Percentiles rank a stretch among this genome's conserved stretches.
Evolutionary conservation across 148 eudicot species (phyloP).

Genomic region (Pouteria glomerata): DNA sequence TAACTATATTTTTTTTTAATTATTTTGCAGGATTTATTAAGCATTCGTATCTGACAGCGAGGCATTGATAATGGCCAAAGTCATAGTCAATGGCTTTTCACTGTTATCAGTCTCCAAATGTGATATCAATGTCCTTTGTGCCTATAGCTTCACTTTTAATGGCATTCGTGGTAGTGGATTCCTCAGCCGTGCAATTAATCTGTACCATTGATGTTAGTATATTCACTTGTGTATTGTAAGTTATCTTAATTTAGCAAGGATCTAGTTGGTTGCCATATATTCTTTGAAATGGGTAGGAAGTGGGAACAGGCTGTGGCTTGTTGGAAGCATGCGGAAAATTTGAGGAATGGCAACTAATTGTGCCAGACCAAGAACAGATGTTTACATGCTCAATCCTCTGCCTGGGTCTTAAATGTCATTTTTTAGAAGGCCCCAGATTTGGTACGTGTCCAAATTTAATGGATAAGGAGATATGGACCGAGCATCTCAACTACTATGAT

Average conservation of each 20-base stretch:
- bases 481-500: background rate
- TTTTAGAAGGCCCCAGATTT: background rate
- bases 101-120: slow-evolving; percentile 76
- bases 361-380: background rate
- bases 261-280: background rate
- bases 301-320: background rate
- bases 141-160: slow-evolving; percentile 78
- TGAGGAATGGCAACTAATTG: slow-evolving; percentile 5
- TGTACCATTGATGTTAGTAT: slow-evolving; percentile 88
- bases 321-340: background rate
- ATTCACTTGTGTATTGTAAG: background rate
- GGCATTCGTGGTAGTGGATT: slow-evolving; percentile 94
- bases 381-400: background rate
- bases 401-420: background rate
- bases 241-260: background rate
- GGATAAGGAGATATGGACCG: too few relatives aligned
- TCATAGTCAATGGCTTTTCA: slow-evolving; percentile 81
- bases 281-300: background rate
- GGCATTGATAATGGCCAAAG: slow-evolving; percentile 70
- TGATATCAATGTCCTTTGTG: slow-evolving; percentile 85
- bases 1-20: too few relatives aligned
- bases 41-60: slow-evolving; percentile 67
- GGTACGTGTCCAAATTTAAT: background rate
- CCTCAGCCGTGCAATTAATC: slow-evolving; percentile 89
- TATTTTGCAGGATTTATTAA: slow-evolving; percentile 65